Conservation (phyloP, 2,329 filamentous ascomycete genomes). For the Lachnellula hyalina region DNA sequence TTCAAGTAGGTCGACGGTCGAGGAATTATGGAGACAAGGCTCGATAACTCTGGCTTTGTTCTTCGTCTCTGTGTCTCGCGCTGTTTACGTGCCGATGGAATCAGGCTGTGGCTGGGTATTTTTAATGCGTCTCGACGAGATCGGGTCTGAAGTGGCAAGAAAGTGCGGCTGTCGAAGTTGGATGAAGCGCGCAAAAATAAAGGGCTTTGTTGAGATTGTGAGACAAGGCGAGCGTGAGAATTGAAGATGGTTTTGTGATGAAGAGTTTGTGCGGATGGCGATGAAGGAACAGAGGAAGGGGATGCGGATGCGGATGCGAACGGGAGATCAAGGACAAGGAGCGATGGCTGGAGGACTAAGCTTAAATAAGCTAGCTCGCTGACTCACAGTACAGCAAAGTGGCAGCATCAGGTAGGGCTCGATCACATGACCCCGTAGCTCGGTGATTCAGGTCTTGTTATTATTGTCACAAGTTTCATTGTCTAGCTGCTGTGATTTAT, state of each 20-base stretch:
- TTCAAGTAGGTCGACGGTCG: conserved; percentile 21
- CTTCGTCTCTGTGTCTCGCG: conserved; percentile 12
- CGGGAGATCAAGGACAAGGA: conserved; percentile 1
- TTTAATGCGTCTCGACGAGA: conserved; percentile 21
- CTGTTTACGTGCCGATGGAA: conserved; percentile 12
- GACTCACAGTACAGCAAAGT: too few species aligned
- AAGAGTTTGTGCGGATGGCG: conserved; percentile 5
- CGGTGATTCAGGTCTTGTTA: too few species aligned
- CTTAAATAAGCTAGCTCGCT: too few species aligned
- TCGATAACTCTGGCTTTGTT: conserved; percentile 26
- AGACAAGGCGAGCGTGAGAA: conserved; percentile 13
- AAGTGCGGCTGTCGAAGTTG: conserved; percentile 25
- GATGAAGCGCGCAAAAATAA: conserved; percentile 20
- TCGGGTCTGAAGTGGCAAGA: conserved; percentile 15
- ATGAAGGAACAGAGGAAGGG: conserved; percentile 5
- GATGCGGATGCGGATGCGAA: too few species aligned
- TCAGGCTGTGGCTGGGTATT: conserved; percentile 24
- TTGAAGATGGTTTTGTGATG: conserved; percentile 13
- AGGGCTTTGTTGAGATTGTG: conserved; percentile 3
- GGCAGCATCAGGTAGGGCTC: too few species aligned
- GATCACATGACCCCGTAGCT: too few species aligned
- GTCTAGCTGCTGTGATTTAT: too few species aligned
- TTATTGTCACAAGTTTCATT: too few species aligned
- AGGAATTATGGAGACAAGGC: conserved; percentile 21
- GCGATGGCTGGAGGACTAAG: too few species aligned